phyloP scores from a whole-genome alignment of 345 rosid genomes.

The Corchorus capsularis region DNA sequence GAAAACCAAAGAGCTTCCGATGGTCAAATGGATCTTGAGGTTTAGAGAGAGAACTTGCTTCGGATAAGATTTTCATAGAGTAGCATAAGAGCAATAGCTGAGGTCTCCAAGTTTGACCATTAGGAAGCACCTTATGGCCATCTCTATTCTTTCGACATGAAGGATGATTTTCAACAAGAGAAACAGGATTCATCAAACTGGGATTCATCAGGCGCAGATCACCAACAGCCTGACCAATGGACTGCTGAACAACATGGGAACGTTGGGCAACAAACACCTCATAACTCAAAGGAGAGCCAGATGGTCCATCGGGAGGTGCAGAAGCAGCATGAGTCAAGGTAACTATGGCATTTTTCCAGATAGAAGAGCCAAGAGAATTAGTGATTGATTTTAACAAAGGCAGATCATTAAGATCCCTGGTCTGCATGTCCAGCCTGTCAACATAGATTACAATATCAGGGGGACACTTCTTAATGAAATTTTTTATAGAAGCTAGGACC shows the following conservation, averaged over 20 bases:
- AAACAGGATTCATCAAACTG: conserved; percentile 87
- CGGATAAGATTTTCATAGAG: conserved; percentile 84
- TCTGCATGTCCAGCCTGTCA: conserved; percentile 81
- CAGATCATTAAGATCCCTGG: conserved; percentile 82
- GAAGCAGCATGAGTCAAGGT: conserved; percentile 94
- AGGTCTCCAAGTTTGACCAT: conserved; percentile 90
- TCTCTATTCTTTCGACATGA: conserved; percentile 86
- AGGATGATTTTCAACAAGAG: conserved; percentile 88
- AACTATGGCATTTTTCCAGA: conserved; percentile 88
- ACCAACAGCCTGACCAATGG: conserved; percentile 90
- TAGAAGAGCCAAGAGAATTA: conserved; percentile 66
- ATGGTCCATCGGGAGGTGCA: conserved; percentile 97
- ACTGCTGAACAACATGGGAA: conserved; percentile 90
- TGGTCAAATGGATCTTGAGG: conserved; percentile 84
- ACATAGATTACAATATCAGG: conserved; percentile 91
- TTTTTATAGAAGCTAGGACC: conserved; percentile 67
- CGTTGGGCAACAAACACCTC: conserved; percentile 92
- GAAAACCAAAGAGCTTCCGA: conserved; percentile 84
- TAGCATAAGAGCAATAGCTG: conserved; percentile 74
- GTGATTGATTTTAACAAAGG: conserved; percentile 76
- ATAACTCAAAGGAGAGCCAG: conserved; percentile 83
- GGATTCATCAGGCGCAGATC: conserved; percentile 92
- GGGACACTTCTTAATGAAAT: conserved; percentile 61
- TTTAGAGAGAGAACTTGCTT: conserved; percentile 72
- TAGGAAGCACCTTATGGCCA: conserved; percentile 86